Evolutionary conservation across 768 basidiomycete genomes (phyloP).

Genomic region (Podaxis sp.): DNA sequence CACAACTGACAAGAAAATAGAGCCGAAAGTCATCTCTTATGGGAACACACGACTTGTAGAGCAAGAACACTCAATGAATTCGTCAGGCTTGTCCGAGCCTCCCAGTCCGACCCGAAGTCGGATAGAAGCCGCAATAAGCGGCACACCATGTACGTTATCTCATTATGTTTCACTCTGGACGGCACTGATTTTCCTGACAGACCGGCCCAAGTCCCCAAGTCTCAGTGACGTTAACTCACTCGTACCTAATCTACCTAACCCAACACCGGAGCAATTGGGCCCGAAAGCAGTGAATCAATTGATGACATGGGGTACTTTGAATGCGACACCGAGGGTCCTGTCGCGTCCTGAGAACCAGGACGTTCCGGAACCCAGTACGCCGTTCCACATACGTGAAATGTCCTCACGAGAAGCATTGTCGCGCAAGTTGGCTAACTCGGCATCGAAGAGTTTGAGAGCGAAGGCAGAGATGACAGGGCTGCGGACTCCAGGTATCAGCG

Average conservation of each 20-base stretch:
- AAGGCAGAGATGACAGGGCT: conserved; percentile 66
- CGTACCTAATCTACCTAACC: conserved; percentile 84
- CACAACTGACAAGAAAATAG: conserved; percentile 25
- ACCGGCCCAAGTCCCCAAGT: conserved; percentile 59
- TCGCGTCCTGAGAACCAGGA: conserved; percentile 51
- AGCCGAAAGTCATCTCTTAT: conserved; percentile 70
- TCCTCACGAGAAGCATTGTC: conserved; percentile 81
- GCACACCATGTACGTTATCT: conserved; percentile 74
- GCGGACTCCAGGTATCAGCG: conserved; percentile 36
- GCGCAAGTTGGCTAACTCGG: conserved; percentile 76
- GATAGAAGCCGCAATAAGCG: conserved; percentile 90
- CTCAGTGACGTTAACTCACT: conserved; percentile 57
- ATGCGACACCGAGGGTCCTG: conserved; percentile 88
- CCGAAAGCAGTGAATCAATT: conserved; percentile 84
- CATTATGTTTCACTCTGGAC: not conserved
- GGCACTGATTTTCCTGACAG: conserved; percentile 32
- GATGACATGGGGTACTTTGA: conserved; percentile 96
- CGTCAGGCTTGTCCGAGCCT: conserved; percentile 53
- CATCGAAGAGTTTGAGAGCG: conserved; percentile 74
- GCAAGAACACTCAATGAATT: conserved; percentile 52
- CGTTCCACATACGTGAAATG: conserved; percentile 78
- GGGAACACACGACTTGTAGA: conserved; percentile 78
- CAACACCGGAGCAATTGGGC: conserved; percentile 79
- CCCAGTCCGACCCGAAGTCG: conserved; percentile 89
- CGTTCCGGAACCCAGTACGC: conserved; percentile 51